phyloP scores from a whole-genome alignment of 2,329 filamentous ascomycete species.

The Penicillium decumbens region DNA sequence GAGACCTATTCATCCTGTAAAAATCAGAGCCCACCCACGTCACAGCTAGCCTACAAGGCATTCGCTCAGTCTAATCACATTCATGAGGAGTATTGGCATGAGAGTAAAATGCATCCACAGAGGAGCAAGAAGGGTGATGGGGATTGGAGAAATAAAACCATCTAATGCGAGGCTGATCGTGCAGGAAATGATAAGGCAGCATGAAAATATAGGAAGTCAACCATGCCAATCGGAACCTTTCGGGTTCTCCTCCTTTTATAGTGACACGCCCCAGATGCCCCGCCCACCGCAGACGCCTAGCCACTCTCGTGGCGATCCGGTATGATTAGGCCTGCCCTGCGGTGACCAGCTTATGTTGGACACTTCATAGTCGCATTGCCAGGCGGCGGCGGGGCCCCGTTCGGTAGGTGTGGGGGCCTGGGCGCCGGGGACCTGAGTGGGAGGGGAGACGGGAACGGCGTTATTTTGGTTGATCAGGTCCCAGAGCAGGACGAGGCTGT shows the following conservation, averaged over 20 bases:
- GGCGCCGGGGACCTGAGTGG: constrained; percentile 20
- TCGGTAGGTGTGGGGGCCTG: constrained; percentile 34
- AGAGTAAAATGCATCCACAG: constrained; percentile 3
- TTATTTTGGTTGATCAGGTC: constrained; percentile 71
- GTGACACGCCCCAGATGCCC: constrained; percentile 43
- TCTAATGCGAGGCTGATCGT: constrained; percentile 20
- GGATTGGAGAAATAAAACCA: constrained; percentile 10
- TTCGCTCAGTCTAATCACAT: neutral
- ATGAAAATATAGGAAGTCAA: constrained; percentile 1
- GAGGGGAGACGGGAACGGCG: constrained; percentile 43
- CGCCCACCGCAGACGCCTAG: constrained; percentile 45
- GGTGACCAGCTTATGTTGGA: constrained; percentile 48
- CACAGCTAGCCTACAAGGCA: neutral
- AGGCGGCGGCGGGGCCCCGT: constrained; percentile 43
- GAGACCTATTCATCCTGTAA: neutral
- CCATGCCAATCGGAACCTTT: constrained; percentile 8
- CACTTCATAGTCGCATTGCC: constrained; percentile 46
- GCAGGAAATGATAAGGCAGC: constrained; percentile 2
- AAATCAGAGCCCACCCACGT: neutral
- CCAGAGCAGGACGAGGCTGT: constrained; percentile 89
- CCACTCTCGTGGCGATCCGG: constrained; percentile 38
- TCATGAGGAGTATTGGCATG: neutral
- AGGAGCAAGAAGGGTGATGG: constrained; percentile 4
- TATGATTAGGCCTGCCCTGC: constrained; percentile 33
- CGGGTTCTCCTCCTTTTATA: constrained; percentile 24